Conservation (phyloP, 1,284 basidiomycete genomes). For the Dichomitus squalens region DNA sequence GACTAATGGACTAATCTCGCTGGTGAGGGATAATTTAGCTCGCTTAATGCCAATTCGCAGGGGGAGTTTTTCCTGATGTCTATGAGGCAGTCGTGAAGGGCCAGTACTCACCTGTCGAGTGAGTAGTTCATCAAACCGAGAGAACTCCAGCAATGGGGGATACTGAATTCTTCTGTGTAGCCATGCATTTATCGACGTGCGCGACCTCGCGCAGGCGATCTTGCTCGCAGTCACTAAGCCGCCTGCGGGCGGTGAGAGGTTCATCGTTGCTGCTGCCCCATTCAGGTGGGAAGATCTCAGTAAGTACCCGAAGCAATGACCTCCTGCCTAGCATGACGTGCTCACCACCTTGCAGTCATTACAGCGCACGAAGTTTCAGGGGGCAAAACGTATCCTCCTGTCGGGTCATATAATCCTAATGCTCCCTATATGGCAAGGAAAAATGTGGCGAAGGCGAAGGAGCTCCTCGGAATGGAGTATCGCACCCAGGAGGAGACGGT, state of each 20-base stretch:
- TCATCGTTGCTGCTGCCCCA: slow-evolving; percentile 45
- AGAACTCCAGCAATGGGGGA: slow-evolving; percentile 5
- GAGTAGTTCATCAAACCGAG: slow-evolving; percentile 1
- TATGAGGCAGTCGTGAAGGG: slow-evolving; percentile 37
- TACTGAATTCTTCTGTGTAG: too few species aligned
- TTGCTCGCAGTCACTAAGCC: slow-evolving; percentile 51
- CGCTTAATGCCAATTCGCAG: too few species aligned
- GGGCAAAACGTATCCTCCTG: slow-evolving; percentile 25
- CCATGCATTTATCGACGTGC: slow-evolving; percentile 53
- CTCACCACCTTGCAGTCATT: background rate
- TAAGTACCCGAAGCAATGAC: slow-evolving; percentile 8
- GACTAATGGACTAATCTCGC: too few species aligned
- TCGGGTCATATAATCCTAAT: slow-evolving; percentile 13
- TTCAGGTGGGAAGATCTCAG: slow-evolving; percentile 35
- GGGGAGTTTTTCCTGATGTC: too few species aligned
- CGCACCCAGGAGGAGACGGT: slow-evolving; percentile 40
- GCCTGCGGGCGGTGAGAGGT: slow-evolving; percentile 60
- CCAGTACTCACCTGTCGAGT: slow-evolving; percentile 10
- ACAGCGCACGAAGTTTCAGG: slow-evolving; percentile 3
- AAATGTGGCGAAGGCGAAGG: slow-evolving; percentile 41
- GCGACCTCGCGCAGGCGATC: slow-evolving; percentile 62
- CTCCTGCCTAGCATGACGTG: background rate
- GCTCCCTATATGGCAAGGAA: slow-evolving; percentile 32
- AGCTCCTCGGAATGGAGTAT: slow-evolving; percentile 5
- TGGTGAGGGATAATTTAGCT: too few species aligned